Percentiles rank a stretch among this genome's conserved stretches.
Conservation (phyloP, 805 yeast species). For the Yarrowia deformans region DNA sequence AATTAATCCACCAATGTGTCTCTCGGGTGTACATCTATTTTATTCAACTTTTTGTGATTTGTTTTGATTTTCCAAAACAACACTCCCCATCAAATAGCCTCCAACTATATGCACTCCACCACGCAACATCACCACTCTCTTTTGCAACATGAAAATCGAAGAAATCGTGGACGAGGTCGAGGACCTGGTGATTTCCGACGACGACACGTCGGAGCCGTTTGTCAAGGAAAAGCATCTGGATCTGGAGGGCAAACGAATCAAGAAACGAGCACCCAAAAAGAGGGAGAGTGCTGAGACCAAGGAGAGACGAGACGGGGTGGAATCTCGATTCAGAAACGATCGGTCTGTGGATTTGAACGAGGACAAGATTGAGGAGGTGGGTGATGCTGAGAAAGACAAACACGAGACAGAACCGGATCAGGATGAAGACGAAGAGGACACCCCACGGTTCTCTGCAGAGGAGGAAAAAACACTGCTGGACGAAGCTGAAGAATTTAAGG, state of each 20-base stretch:
- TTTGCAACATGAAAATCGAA: constrained; percentile 11
- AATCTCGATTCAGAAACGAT: constrained; percentile 16
- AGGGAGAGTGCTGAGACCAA: background rate
- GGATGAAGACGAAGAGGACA: background rate
- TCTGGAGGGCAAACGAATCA: constrained; percentile 12
- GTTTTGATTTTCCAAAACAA: too few species aligned
- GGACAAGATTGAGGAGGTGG: constrained; percentile 4
- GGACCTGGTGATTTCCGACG: constrained; percentile 20
- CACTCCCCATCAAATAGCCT: background rate
- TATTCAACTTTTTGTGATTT: too few species aligned
- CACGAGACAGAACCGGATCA: background rate
- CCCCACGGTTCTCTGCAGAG: constrained; percentile 40
- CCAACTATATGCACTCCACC: background rate
- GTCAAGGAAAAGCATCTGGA: constrained; percentile 34
- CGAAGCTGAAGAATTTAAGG: constrained; percentile 54
- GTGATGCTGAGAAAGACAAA: background rate
- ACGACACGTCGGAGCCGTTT: constrained; percentile 31
- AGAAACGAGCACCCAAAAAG: constrained; percentile 19
- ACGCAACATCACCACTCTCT: background rate
- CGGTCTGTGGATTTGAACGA: background rate
- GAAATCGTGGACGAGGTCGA: constrained; percentile 27
- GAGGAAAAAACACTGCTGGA: constrained; percentile 43
- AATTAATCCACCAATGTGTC: too few species aligned
- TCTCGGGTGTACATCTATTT: too few species aligned
- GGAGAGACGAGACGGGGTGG: constrained; percentile 7